Base-by-base conservation (phyloP, 2,329 filamentous ascomycete genomes). In the Fusarium piperis region DNA sequence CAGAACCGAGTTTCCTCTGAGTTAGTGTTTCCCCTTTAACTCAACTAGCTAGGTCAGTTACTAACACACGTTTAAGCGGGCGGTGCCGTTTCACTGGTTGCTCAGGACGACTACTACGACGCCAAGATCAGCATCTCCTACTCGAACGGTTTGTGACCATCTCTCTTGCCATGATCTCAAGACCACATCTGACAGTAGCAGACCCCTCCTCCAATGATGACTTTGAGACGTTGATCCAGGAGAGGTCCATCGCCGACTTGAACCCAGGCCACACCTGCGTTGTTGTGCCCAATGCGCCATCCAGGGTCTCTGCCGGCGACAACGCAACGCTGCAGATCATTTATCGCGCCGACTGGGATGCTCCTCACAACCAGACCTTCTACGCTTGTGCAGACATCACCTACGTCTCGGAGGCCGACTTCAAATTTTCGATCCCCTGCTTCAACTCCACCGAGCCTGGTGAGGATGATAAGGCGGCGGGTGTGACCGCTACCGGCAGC, bases 91-190 rank as follows among this genome's bases (percentile, higher is more conserved):
- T 83, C 88, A 2, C 81, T 91, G 4, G 85, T 87, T 8, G 84
- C 87, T 20, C 87, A 90, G 48, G 86, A 89, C 65, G 86, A 89
- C 57, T 87, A 88, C 6, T 90, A 84, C 74, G 82, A 85, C 41
- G 79, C 89, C 26, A 83, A 86, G 57, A 81, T 91, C 20, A 83
- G 85, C 59, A 84, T 91, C 59, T 87, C 89, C 0, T 86, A 88
- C 67, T 78, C 79, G 6, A 81, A 85, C 59, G 81, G 88, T 89
- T 78, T 13, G 46, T 20, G 3, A 0, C 18, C 7, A 4, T 18
- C 65, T 80, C 41, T 3, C 6, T 12, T 13, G 5, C 20, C 2
- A 10, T 6, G 15, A 1, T 35, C 10, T 9, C 38, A 16, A 44
- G 12, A 15, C 11, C 33, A 2, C n/a, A 26, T 23, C 20, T 12